phyloP scores from a whole-genome alignment of 2,329 filamentous ascomycete genomes.

The Penicillium brasilianum region DNA sequence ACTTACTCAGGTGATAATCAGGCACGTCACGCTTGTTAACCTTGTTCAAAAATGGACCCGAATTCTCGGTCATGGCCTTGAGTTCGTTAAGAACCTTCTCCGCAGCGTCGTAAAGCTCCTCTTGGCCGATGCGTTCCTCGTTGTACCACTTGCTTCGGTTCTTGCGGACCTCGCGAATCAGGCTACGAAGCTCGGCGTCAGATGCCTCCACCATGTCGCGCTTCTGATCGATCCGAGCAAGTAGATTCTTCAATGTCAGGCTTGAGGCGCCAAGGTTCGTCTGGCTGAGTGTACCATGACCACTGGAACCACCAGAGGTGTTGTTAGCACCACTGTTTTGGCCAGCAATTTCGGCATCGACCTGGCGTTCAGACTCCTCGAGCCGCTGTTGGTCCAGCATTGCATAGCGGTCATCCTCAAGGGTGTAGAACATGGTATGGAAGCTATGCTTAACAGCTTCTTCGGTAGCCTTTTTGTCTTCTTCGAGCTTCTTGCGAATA shows the following conservation, averaged over 20 bases:
- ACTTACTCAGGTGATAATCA: slow-evolving; percentile 87
- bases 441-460: slow-evolving; percentile 89
- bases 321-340: slow-evolving; percentile 59
- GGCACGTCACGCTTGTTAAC: slow-evolving; percentile 98
- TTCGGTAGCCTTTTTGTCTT: slow-evolving; percentile 87
- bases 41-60: slow-evolving; percentile 88
- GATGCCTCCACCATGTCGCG: slow-evolving; percentile 87
- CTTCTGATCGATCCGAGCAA: slow-evolving; percentile 92
- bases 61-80: slow-evolving; percentile 96
- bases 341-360: slow-evolving; percentile 90
- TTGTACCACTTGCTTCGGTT: slow-evolving; percentile 99
- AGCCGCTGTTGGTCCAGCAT: slow-evolving; percentile 98
- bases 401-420: slow-evolving; percentile 92
- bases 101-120: slow-evolving; percentile 94
- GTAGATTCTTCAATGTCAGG: slow-evolving; percentile 93
- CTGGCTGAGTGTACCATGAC: slow-evolving; percentile 87
- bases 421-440: slow-evolving; percentile 90
- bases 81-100: slow-evolving; percentile 97
- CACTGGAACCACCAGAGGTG: slow-evolving; percentile 61
- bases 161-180: slow-evolving; percentile 97
- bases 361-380: slow-evolving; percentile 93
- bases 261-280: slow-evolving; percentile 96
- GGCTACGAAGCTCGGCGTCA: slow-evolving; percentile 84
- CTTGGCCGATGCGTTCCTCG: slow-evolving; percentile 95
- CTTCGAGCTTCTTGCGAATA: slow-evolving; percentile 89